Percentiles rank a stretch among this genome's conserved stretches.
These are phyloP conservation scores for Coemansia sp. DNA, from an alignment of 192 early-diverging fungal genomes.

Conservation along the genomic window DNA sequence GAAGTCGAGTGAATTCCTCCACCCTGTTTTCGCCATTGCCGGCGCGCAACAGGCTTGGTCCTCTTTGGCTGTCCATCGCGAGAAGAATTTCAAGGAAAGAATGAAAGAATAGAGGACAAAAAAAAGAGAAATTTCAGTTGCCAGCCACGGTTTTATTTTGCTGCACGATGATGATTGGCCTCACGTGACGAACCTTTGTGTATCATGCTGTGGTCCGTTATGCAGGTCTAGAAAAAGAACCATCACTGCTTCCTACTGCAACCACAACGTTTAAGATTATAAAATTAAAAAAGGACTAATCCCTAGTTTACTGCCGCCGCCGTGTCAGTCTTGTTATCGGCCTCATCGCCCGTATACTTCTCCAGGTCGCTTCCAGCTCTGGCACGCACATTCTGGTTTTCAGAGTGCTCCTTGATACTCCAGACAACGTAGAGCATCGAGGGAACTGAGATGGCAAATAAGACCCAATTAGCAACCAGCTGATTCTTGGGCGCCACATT, in stretches of 20 bases:
- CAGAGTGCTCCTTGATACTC: slow-evolving; percentile 53
- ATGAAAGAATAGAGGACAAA: not conserved
- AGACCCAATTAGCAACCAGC: slow-evolving; percentile 60
- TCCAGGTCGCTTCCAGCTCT: slow-evolving; percentile 1
- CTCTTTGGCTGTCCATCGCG: not conserved
- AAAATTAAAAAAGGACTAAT: not conserved
- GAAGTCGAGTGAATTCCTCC: slow-evolving; percentile 34
- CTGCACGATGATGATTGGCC: slow-evolving; percentile 3
- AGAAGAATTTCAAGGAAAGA: not conserved
- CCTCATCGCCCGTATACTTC: not conserved
- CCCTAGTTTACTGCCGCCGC: not conserved
- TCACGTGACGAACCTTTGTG: not conserved
- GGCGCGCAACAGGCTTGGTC: not conserved
- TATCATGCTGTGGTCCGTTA: not conserved
- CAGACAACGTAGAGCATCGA: slow-evolving; percentile 56
- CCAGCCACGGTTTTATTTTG: not conserved
- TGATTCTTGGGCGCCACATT: slow-evolving; percentile 47
- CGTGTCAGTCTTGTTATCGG: not conserved
- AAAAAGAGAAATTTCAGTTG: not conserved
- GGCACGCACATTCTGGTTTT: slow-evolving; percentile 11
- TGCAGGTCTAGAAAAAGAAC: not conserved
- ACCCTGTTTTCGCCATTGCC: not conserved
- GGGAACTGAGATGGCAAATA: slow-evolving; percentile 53
- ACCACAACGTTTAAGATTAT: not conserved
- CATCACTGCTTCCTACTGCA: not conserved